Percentiles rank a stretch among this genome's conserved stretches.
Evolutionary conservation across 177 flowering plant genomes (phyloP).

Genomic region (Vitis hybrid): DNA sequence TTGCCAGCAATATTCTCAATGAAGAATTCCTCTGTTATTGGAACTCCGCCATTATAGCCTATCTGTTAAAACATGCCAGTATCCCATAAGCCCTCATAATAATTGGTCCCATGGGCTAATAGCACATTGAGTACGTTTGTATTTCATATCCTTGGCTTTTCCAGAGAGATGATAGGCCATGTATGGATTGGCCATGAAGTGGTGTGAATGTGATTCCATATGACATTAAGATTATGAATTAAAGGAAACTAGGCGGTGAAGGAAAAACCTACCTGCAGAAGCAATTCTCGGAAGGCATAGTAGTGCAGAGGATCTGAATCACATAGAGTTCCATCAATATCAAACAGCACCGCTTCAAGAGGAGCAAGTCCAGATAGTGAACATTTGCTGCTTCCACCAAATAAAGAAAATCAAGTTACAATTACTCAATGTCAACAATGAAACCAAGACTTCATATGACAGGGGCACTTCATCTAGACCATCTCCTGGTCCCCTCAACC

Average conservation of each 20-base stretch:
- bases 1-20: constrained; percentile 66
- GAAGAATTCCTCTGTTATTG: constrained; percentile 75
- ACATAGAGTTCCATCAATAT: constrained; percentile 90
- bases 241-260: neutral
- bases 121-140: no score
- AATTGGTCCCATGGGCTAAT: no score
- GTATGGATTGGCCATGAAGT: no score
- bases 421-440: neutral
- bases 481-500: no score
- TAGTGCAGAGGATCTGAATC: constrained; percentile 94
- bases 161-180: no score
- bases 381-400: constrained; percentile 35
- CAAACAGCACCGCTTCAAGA: constrained; percentile 81
- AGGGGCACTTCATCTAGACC: neutral
- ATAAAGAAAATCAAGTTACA: constrained; percentile 6
- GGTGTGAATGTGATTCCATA: no score
- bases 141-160: no score
- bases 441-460: neutral
- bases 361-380: constrained; percentile 65
- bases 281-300: constrained; percentile 75
- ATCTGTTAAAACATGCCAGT: constrained; percentile 36
- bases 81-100: no score
- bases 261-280: constrained; percentile 63
- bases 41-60: constrained; percentile 85
- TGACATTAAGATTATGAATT: no score